Conservation (phyloP, 345 rosid genomes). For the Conringia planisiliqua region DNA sequence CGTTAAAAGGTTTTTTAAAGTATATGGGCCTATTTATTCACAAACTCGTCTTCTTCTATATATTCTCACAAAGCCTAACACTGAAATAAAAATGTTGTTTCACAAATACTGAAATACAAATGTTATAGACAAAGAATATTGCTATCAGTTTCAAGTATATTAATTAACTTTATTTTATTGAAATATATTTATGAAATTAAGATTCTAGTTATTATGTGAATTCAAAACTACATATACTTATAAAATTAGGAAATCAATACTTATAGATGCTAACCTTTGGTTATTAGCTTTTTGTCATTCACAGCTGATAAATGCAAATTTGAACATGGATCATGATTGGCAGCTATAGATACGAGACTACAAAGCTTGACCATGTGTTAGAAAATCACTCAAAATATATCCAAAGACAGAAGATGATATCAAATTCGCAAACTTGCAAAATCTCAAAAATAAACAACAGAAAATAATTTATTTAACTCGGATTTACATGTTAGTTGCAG, state of each 20-base stretch:
- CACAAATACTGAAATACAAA: neutral
- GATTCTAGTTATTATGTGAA: neutral
- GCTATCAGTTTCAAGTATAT: neutral
- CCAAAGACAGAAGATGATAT: neutral
- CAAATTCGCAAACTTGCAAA: neutral
- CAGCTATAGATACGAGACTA: neutral
- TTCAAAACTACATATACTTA: neutral
- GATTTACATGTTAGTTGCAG: neutral
- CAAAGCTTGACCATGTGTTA: neutral
- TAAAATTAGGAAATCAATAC: neutral
- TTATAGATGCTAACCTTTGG: no score
- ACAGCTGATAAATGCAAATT: neutral
- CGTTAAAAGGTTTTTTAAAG: neutral
- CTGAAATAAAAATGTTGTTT: no score
- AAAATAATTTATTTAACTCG: neutral
- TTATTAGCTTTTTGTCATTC: no score
- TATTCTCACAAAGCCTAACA: neutral
- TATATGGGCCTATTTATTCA: neutral
- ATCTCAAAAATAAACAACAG: neutral
- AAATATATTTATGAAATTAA: neutral
- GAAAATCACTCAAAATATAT: neutral
- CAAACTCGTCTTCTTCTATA: neutral
- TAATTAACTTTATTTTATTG: neutral
- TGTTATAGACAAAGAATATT: neutral
- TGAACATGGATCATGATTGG: neutral